phyloP scores from a whole-genome alignment of 2,329 filamentous ascomycete genomes.

The Botrytis sinoallii region DNA sequence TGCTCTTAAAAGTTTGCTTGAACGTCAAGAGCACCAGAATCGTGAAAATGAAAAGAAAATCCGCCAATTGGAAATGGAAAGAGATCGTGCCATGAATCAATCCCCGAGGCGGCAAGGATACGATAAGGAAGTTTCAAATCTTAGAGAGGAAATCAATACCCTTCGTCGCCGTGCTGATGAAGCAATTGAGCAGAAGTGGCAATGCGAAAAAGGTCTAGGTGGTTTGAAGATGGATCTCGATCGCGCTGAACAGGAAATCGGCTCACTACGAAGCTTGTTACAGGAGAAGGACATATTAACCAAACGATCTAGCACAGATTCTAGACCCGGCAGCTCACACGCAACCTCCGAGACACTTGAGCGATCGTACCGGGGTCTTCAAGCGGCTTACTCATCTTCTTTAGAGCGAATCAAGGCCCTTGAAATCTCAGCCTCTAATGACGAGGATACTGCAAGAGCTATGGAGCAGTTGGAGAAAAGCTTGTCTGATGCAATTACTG shows the following conservation, averaged over 20 bases:
- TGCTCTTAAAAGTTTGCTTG: constrained; percentile 79
- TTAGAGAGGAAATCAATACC: constrained; percentile 80
- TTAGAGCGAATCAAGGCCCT: constrained; percentile 64
- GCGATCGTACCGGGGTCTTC: constrained; percentile 70
- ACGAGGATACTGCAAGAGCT: constrained; percentile 60
- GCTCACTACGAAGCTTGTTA: constrained; percentile 73
- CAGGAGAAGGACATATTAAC: constrained; percentile 79
- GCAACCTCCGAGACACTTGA: constrained; percentile 70
- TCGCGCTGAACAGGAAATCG: constrained; percentile 88
- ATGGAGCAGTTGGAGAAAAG: constrained; percentile 65
- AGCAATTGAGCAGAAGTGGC: constrained; percentile 92
- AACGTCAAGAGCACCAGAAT: constrained; percentile 81
- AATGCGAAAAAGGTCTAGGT: constrained; percentile 84
- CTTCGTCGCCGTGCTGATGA: constrained; percentile 87
- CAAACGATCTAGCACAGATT: constrained; percentile 46
- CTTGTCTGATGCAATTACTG: constrained; percentile 65
- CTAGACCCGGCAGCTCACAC: constrained; percentile 43
- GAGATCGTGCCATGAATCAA: constrained; percentile 66
- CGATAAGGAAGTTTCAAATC: constrained; percentile 73
- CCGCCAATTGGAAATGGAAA: constrained; percentile 70
- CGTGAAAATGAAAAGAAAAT: constrained; percentile 81
- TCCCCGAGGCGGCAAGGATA: constrained; percentile 76
- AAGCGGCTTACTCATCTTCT: constrained; percentile 65
- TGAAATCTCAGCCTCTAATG: constrained; percentile 49
- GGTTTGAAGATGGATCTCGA: constrained; percentile 96